Evolutionary conservation across 2,329 filamentous ascomycete species (phyloP).

Genomic region (Colletotrichum sojae): DNA sequence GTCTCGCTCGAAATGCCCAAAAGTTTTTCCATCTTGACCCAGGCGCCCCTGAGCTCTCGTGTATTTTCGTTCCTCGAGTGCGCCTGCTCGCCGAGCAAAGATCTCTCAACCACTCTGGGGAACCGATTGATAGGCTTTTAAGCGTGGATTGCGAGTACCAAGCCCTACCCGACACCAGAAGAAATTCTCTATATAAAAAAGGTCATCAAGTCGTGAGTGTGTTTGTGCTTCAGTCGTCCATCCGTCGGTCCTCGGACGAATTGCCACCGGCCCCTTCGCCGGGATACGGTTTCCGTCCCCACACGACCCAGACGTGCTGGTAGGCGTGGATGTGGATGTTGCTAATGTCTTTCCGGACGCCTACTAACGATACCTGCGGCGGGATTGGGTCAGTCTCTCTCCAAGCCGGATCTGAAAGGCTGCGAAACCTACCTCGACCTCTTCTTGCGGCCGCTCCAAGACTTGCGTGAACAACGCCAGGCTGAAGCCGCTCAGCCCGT

Average conservation of each 20-base stretch:
- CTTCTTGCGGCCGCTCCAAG: constrained; percentile 56
- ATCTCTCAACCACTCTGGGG: too few relatives aligned
- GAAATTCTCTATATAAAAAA: not conserved
- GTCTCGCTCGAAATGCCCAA: not conserved
- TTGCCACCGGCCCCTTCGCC: constrained; percentile 46
- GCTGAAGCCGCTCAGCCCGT: constrained; percentile 62
- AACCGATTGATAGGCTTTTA: too few relatives aligned
- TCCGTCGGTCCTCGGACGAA: not conserved
- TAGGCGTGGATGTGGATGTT: constrained; percentile 65
- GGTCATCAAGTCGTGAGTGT: constrained; percentile 17
- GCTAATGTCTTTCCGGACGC: constrained; percentile 63
- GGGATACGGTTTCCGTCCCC: constrained; percentile 63
- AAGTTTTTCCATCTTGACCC: not conserved
- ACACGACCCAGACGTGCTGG: constrained; percentile 64
- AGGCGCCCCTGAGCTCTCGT: too few relatives aligned
- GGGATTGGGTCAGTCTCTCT: constrained; percentile 35
- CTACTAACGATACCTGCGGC: constrained; percentile 61
- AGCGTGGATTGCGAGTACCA: not conserved
- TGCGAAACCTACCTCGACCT: constrained; percentile 61
- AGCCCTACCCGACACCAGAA: not conserved
- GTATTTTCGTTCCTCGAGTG: too few relatives aligned
- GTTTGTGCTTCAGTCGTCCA: not conserved
- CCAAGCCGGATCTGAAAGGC: not conserved
- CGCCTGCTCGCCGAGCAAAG: too few relatives aligned
- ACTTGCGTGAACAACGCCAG: constrained; percentile 58